A percentile compares a stretch with the other conserved stretches of the same genome.
Conservation (phyloP, 495 filamentous ascomycete genomes). For the Aspergillus biplanus region DNA sequence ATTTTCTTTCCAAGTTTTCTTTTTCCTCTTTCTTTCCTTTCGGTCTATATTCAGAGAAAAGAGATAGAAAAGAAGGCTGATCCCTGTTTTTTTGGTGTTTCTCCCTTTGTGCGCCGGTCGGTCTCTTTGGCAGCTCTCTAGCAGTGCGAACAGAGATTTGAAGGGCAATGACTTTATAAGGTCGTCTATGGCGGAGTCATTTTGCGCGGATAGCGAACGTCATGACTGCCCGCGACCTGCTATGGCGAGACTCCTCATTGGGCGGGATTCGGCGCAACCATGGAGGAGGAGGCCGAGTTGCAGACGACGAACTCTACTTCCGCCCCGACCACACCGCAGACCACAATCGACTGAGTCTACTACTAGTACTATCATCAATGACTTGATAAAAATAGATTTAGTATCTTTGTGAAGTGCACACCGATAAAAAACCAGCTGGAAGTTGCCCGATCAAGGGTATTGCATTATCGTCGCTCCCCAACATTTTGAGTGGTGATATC, state of each 20-base stretch:
- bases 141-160: background rate
- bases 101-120: no score
- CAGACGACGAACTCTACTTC: background rate
- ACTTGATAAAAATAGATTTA: background rate
- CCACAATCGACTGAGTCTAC: no score
- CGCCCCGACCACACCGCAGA: background rate
- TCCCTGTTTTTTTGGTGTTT: no score
- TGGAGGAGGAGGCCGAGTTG: background rate
- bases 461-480: conserved; percentile 5
- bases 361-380: no score
- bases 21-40: no score
- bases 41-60: no score
- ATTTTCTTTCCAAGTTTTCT: background rate
- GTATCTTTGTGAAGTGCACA: background rate
- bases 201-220: background rate
- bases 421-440: background rate
- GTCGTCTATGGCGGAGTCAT: background rate
- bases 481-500: background rate
- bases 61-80: no score
- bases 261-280: background rate
- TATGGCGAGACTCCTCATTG: background rate
- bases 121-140: no score
- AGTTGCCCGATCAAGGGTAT: background rate
- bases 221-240: conserved; percentile 5
- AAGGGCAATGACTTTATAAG: background rate